Base-by-base conservation (phyloP, 2,329 filamentous ascomycete genomes). In the Ilyonectria mors-panacis region DNA sequence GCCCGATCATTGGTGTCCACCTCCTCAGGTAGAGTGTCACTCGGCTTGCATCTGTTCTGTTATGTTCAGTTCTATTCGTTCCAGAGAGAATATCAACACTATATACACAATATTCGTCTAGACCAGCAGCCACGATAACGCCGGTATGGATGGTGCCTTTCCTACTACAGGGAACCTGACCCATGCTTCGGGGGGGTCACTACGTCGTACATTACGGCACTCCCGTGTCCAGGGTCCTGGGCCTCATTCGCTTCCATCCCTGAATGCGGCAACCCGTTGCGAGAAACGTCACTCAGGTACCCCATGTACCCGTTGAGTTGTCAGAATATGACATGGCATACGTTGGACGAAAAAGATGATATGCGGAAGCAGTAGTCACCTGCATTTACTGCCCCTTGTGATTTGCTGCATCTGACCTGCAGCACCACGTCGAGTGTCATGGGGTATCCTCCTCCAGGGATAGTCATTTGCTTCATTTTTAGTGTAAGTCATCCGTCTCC, bases 211-310 rank as follows among this genome's bases (percentile, higher is more conserved):
- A 35, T 15, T n/a, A 47, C 21, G 44, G 19, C 50, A 28, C 21
- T 53, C 23, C 23, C 23, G 8, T 28, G n/a, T 37, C 51, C 59
- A 63, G 50, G 59, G 59, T 15, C 59, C 39, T 26, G n/a, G 59
- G 59, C 2, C 28, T 39, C 23, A n/a, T 55, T 47, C 56, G 56
- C 56, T 59, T 59, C 44, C 19, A 59, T 59, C 56, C 58, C 47
- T 45, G 15, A 10, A 37, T 62, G 26, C 23, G 58, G 58, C 35
- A 53, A 19, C 47, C 13, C n/a, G 47, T 17, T 30, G 35, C 23
- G 28, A n/a, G 50, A 60, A 21, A 42, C 35, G 35, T 44, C 45
- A 51, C 50, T 35, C 17, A 15, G 44, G 45, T 19, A 50, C 10
- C 45, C 21, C 21, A 37, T 23, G 56, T 39, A n/a, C 15, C 15